A percentile compares a stretch with the other conserved stretches of the same genome.
Conservation (phyloP, 176 grass and related monocot species). For the Triticum dicoccoides region DNA sequence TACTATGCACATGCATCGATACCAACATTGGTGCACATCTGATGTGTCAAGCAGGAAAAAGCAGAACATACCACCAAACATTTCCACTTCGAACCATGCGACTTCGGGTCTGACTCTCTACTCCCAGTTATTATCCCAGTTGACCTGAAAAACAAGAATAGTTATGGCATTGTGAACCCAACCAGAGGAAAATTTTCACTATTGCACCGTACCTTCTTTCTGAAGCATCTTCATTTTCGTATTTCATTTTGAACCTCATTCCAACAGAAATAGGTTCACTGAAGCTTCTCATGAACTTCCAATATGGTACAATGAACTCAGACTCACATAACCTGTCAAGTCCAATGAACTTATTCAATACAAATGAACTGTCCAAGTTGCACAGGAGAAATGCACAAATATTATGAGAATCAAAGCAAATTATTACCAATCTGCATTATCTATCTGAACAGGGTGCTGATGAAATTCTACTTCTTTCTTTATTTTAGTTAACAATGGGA, state of each 20-base stretch:
- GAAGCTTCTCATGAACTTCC: conserved; percentile 79
- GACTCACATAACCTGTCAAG: conserved; percentile 58
- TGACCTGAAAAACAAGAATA: conserved; percentile 47
- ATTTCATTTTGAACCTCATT: conserved; percentile 77
- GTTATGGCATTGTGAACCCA: not conserved
- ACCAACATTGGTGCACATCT: not conserved
- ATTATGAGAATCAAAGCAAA: not conserved
- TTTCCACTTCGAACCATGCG: conserved; percentile 95
- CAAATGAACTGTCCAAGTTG: not conserved
- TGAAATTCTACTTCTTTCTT: not conserved
- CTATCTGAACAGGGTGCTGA: not conserved
- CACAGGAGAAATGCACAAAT: not conserved
- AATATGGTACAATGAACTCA: conserved; percentile 79
- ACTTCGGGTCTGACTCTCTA: conserved; percentile 59
- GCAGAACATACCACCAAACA: conserved; percentile 60
- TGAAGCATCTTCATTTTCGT: conserved; percentile 70
- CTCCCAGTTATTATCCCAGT: conserved; percentile 78
- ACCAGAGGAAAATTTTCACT: conserved; percentile 6
- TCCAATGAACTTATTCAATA: conserved; percentile 18
- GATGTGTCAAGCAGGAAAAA: conserved; percentile 12
- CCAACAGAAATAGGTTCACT: conserved; percentile 61
- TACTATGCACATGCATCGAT: not conserved
- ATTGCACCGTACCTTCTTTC: conserved; percentile 55
- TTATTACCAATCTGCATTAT: not conserved
- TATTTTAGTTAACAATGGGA: not conserved